Evolutionary conservation across 345 rosid genomes (phyloP), one percentile per base, ranked within the genome.

Genomic region (Heritiera fomes): DNA sequence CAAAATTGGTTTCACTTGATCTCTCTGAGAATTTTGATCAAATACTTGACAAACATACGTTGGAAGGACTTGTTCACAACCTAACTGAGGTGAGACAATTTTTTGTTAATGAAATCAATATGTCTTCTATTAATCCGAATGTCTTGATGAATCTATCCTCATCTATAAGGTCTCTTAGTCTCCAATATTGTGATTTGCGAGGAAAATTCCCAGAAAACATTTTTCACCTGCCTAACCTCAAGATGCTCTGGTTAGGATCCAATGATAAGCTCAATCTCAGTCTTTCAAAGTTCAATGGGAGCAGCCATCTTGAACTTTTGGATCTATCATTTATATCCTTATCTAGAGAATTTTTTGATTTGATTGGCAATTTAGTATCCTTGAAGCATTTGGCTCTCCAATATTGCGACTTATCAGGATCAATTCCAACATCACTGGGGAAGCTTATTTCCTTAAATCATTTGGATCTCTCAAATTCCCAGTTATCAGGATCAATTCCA

Each of bases 1-100:
- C 80, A 30, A 55, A 71, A 17, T 58, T 83, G 17, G 46, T 72
- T 63, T 55, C 67, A 8, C 76, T 83, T 66, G 75, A 82, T 32
- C 58, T 82, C 32, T 79, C 73, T n/a, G 1, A 0, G 0, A 47
- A 58, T n/a, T n/a, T n/a, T 38, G 0, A 0, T n/a, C n/a, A n/a
- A 1, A 14, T 4, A 7, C 32, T 73, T 7, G 47, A 45, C 8
- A 8, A 23, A 0, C 12, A 2, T 63, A 10, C 64, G 59, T 11
- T 75, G 60, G 15, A 14, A 30, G 32, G 12, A 53, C 28, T 79
- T 5, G 41, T 34, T n/a, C 67, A 46, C 3, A 80, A 84, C 60
- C 41, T 77, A 0, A 74, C 68, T 1, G n/a, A 50, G 8, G 8
- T 82, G 32, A 62, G 61, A 7, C 17, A 53, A 28, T 76, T 82